Evolutionary conservation across 257 asterid genomes (phyloP), one percentile per base, ranked within the genome.

Genomic region (Misopates orontium): DNA sequence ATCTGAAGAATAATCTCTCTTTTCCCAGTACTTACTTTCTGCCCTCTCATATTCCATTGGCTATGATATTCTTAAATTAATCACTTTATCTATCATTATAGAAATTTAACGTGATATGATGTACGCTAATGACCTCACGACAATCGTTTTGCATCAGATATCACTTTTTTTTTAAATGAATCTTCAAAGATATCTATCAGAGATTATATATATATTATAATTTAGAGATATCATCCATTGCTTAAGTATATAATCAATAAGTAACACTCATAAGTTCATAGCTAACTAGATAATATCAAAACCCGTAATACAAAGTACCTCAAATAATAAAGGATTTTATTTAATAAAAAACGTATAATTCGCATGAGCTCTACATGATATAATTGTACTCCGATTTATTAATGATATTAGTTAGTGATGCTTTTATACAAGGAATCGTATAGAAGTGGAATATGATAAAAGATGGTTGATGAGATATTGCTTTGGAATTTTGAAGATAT

Each of bases 101-200:
- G n/a, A 67, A 36, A 39, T 31, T 25, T 49, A 28, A 31, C 14
- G 32, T 40, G 40, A 57, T 56, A 44, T 45, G 40, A 45, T 47
- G 47, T 56, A 21, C 23, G 9, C 62, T 59, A 66, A 66, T 66
- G 56, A 50, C 25, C 25, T 50, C 22, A 22, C 7, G 14, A 7
- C 56, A 22, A 53, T 24, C 16, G 21, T 12, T 66, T 39, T 25
- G 56, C 25, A 66, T 21, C 31, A 21, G 12, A 10, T 53, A 21
- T n/a, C 5, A 16, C 12, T 48, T 12, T 4, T 48, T 9, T 28
- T 8, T 4, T 28, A 17, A 51, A 19, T 51, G 13, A 2, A 28
- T 28, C 36, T 28, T 7, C 7, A 28, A 28, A 28, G 36, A n/a
- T 28, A 28, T 28, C 36, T 28, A n/a, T n/a, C n/a, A n/a, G n/a